Evolutionary conservation across 2,329 filamentous ascomycete genomes (phyloP).

Genomic region (Neophaeococcomyces mojaviensis): DNA sequence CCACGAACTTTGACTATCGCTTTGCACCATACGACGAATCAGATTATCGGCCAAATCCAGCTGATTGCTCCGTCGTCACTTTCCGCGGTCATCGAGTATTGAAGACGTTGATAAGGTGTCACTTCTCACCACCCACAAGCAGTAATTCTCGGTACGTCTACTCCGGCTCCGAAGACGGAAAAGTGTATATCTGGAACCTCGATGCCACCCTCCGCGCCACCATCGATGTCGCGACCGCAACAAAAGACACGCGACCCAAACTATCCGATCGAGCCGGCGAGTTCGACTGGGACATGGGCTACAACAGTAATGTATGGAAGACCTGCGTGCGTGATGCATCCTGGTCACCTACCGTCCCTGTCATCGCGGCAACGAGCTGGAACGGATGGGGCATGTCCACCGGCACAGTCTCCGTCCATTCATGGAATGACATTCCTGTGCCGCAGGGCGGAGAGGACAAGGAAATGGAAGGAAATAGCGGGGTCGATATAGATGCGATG

Average conservation of each 20-base stretch:
- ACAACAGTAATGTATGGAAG: slow-evolving; percentile 50
- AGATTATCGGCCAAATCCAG: slow-evolving; percentile 58
- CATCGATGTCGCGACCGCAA: slow-evolving; percentile 70
- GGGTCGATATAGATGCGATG: slow-evolving; percentile 15
- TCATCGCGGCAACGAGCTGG: slow-evolving; percentile 78
- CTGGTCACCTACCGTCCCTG: slow-evolving; percentile 79
- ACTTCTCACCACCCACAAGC: slow-evolving; percentile 81
- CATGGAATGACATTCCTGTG: slow-evolving; percentile 59
- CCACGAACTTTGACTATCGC: slow-evolving; percentile 57
- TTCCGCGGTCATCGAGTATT: slow-evolving; percentile 86
- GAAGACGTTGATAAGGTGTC: slow-evolving; percentile 85
- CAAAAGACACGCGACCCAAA: slow-evolving; percentile 52
- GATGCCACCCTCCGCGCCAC: slow-evolving; percentile 74
- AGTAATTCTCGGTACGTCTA: slow-evolving; percentile 91
- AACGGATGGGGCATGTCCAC: slow-evolving; percentile 67
- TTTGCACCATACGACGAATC: slow-evolving; percentile 44
- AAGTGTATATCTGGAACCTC: slow-evolving; percentile 86
- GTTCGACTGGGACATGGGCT: slow-evolving; percentile 43
- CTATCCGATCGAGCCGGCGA: slow-evolving; percentile 47
- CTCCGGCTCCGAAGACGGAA: slow-evolving; percentile 80
- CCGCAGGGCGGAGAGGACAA: background rate
- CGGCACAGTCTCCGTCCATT: slow-evolving; percentile 71
- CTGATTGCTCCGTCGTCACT: slow-evolving; percentile 88
- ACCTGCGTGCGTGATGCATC: slow-evolving; percentile 81
- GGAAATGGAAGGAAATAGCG: no score